Conservation (phyloP, 164 flowering plant species). For the Santalum album region DNA sequence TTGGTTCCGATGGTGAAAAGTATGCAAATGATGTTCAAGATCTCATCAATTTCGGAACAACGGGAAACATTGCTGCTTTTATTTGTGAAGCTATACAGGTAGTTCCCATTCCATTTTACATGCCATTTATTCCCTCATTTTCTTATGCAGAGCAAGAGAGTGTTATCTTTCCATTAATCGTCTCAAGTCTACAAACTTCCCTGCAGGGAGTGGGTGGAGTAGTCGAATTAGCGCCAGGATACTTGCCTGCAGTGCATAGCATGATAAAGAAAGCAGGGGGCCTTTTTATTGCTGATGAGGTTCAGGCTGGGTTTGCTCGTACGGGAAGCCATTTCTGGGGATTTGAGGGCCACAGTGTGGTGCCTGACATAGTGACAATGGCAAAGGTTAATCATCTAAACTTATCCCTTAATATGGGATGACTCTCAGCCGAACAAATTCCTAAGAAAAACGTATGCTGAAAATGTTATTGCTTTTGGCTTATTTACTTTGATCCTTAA, state of each 20-base stretch:
- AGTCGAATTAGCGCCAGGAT: constrained; percentile 83
- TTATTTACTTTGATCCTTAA: too few relatives aligned
- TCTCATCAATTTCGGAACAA: constrained; percentile 69
- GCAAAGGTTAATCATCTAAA: constrained; percentile 59
- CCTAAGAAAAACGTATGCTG: too few relatives aligned
- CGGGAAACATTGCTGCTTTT: constrained; percentile 77
- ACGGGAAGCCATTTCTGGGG: constrained; percentile 95
- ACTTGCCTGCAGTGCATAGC: constrained; percentile 63
- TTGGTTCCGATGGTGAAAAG: constrained; percentile 77
- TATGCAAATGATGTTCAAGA: constrained; percentile 90
- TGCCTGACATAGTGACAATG: constrained; percentile 97
- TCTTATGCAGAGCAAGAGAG: neutral
- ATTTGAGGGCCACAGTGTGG: constrained; percentile 81
- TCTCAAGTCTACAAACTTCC: neutral
- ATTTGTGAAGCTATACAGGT: constrained; percentile 92
- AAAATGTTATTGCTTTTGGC: too few relatives aligned
- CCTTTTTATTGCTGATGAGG: constrained; percentile 88
- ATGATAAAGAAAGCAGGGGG: constrained; percentile 80
- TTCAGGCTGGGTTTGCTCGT: constrained; percentile 84
- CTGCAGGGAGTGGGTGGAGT: constrained; percentile 91
- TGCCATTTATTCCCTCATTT: neutral
- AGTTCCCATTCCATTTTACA: neutral
- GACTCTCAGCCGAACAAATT: too few relatives aligned
- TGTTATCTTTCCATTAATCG: neutral
- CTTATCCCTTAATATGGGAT: too few relatives aligned